Percentiles rank a stretch among this genome's conserved stretches.
phyloP scores from a whole-genome alignment of 495 filamentous ascomycete species.

The Aspergillus asperescens region DNA sequence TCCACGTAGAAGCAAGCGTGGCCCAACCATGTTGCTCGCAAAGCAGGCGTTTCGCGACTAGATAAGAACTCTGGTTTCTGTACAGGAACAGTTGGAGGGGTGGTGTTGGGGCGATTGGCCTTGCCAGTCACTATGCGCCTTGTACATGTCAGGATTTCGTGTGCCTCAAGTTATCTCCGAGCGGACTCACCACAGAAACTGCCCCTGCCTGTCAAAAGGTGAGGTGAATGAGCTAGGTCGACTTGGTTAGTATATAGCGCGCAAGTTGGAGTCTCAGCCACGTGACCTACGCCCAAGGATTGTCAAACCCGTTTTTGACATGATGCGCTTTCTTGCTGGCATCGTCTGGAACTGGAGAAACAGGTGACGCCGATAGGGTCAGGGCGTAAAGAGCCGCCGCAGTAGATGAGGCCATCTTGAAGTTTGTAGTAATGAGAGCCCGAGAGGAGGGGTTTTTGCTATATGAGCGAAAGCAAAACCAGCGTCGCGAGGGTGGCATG shows the following conservation, averaged over 20 bases:
- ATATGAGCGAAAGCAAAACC: constrained; percentile 19
- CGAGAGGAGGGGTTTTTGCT: constrained; percentile 1
- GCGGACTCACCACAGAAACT: constrained; percentile 1
- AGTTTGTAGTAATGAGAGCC: constrained; percentile 15
- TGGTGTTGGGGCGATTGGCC: constrained; percentile 56
- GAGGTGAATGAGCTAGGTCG: constrained; percentile 33
- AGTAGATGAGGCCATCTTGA: constrained; percentile 42
- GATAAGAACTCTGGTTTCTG: constrained; percentile 65
- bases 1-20: constrained; percentile 94
- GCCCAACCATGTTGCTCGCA: constrained; percentile 94
- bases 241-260: constrained; percentile 16
- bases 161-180: too few species aligned
- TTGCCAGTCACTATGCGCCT: constrained; percentile 57
- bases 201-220: background rate
- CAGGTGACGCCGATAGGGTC: constrained; percentile 42
- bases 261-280: background rate
- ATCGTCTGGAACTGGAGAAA: constrained; percentile 49
- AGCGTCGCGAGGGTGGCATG: constrained; percentile 31
- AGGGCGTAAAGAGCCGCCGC: constrained; percentile 50
- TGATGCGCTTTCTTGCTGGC: constrained; percentile 53
- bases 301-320: constrained; percentile 52
- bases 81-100: constrained; percentile 61
- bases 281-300: constrained; percentile 52
- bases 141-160: background rate
- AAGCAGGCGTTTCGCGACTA: constrained; percentile 47